Evolutionary conservation across 345 rosid genomes (phyloP).

Genomic region (Passiflora organensis): DNA sequence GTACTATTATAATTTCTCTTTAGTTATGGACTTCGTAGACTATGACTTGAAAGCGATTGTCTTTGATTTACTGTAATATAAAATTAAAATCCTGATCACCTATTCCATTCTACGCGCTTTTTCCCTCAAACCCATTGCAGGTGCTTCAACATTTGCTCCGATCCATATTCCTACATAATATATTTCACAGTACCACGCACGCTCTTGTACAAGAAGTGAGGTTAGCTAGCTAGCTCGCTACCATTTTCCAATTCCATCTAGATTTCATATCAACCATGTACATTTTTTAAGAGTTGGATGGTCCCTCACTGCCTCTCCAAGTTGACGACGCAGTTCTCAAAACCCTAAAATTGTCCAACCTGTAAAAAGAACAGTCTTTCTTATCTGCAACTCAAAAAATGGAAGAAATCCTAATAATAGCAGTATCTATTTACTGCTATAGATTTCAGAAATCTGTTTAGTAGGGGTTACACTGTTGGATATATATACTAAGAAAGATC

Average conservation of each 20-base stretch:
- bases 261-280: slow-evolving; percentile 7
- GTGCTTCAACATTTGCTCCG: not conserved
- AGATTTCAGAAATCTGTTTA: slow-evolving; percentile 39
- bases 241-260: not conserved
- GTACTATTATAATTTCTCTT: not conserved
- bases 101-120: slow-evolving; percentile 12
- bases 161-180: not conserved
- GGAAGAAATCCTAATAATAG: not conserved
- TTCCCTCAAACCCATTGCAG: not conserved
- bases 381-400: not conserved
- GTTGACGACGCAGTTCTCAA: not conserved
- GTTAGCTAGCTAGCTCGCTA: not conserved
- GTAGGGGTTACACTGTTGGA: slow-evolving; percentile 14
- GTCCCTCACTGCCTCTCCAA: not conserved
- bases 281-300: not conserved
- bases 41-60: slow-evolving; percentile 45
- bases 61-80: slow-evolving; percentile 18
- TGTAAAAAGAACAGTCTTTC: slow-evolving; percentile 23
- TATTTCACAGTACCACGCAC: not conserved
- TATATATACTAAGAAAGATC: too few relatives aligned
- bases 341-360: slow-evolving; percentile 17
- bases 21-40: slow-evolving; percentile 21
- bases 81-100: slow-evolving; percentile 3
- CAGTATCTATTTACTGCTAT: slow-evolving; percentile 28
- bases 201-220: slow-evolving; percentile 8